These are phyloP conservation scores for Colletotrichum sp. DNA, from an alignment of 2,329 filamentous ascomycete genomes.

Conservation along the genomic window DNA sequence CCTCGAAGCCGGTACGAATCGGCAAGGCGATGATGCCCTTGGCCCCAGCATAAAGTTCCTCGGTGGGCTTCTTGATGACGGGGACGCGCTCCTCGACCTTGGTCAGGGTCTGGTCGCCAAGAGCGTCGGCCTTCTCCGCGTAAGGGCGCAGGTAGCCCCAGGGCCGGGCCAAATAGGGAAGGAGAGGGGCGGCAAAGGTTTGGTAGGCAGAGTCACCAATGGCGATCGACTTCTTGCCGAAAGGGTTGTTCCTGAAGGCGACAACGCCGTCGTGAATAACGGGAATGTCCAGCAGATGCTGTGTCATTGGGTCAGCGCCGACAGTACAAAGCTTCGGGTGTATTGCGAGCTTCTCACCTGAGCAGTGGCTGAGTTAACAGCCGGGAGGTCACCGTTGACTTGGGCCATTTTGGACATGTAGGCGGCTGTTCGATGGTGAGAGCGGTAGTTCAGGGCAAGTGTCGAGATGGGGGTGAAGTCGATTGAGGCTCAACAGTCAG, in stretches of 20 bases:
- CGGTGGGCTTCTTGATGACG: conserved; percentile 75
- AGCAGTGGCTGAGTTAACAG: conserved; percentile 53
- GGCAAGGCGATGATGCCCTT: conserved; percentile 67
- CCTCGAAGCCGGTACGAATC: conserved; percentile 64
- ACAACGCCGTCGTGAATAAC: conserved; percentile 79
- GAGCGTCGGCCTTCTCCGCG: conserved; percentile 77
- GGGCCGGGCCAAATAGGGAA: conserved; percentile 79
- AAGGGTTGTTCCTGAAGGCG: conserved; percentile 80
- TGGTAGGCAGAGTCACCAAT: conserved; percentile 77
- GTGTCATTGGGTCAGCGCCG: conserved; percentile 1
- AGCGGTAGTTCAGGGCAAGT: not conserved
- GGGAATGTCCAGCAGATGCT: conserved; percentile 89
- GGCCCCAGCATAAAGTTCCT: conserved; percentile 70
- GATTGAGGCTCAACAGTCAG: not conserved
- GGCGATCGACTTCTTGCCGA: conserved; percentile 82
- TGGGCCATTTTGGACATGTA: conserved; percentile 42
- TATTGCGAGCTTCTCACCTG: conserved; percentile 43
- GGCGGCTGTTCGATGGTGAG: not conserved
- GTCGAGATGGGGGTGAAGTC: not conserved
- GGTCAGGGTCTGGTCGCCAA: conserved; percentile 75
- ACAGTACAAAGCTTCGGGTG: not conserved
- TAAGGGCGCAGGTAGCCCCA: conserved; percentile 87
- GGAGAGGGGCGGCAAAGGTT: conserved; percentile 76
- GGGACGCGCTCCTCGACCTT: conserved; percentile 76
- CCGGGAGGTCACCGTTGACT: conserved; percentile 56